phyloP scores from a whole-genome alignment of 1,284 basidiomycete genomes.

The Rhodotorula sp. region DNA sequence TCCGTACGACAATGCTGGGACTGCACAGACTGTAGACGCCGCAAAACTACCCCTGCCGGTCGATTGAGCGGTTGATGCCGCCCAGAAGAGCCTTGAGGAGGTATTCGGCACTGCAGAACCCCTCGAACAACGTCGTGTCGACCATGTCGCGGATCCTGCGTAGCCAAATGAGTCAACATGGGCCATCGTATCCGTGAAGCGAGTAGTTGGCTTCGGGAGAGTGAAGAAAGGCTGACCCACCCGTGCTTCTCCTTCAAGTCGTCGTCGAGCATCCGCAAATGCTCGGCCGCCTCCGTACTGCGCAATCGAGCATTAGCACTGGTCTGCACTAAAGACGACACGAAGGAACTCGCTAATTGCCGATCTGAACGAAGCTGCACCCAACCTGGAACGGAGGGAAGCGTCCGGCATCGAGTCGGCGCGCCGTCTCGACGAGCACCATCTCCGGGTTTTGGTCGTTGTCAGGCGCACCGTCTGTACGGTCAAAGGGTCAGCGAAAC shows the following conservation, averaged over 20 bases:
- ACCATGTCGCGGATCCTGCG: conserved; percentile 36
- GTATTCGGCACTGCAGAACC: conserved; percentile 9
- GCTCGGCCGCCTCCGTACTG: conserved; percentile 6
- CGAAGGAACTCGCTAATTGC: conserved; percentile 7
- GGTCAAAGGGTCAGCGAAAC: not conserved
- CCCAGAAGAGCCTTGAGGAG: conserved; percentile 32
- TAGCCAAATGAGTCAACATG: too few relatives aligned
- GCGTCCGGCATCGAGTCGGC: conserved; percentile 17
- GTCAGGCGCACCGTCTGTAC: conserved; percentile 16
- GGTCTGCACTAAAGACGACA: too few relatives aligned
- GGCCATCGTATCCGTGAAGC: not conserved
- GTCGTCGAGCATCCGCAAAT: conserved; percentile 39
- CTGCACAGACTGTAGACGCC: too few relatives aligned
- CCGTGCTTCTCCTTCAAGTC: conserved; percentile 35
- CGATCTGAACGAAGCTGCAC: conserved; percentile 42
- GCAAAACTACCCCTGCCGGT: conserved; percentile 5
- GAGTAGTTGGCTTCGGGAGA: not conserved
- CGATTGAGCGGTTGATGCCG: conserved; percentile 24
- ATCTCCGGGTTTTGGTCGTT: conserved; percentile 20
- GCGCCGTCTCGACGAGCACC: conserved; percentile 36
- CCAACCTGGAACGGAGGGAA: conserved; percentile 33
- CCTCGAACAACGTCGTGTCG: conserved; percentile 39
- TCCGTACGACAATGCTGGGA: too few relatives aligned
- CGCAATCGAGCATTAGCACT: not conserved
- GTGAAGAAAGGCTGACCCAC: not conserved